Evolutionary conservation across 208 protist species (phyloP).

Genomic region (Leishmania major): DNA sequence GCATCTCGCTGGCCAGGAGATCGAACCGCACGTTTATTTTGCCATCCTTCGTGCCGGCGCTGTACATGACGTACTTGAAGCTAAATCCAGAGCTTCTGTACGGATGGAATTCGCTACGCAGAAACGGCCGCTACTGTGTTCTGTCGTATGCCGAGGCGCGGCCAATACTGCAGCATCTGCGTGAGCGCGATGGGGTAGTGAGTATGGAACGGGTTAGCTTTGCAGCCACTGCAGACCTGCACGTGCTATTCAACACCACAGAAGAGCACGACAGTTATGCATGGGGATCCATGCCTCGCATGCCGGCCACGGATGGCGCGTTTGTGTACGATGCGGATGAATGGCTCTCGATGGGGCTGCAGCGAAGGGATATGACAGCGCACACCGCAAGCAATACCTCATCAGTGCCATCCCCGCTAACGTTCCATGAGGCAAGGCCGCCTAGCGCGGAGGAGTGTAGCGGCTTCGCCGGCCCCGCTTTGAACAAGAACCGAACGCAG

Average conservation of each 20-base stretch:
- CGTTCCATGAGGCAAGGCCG: not conserved
- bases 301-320: not conserved
- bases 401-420: not conserved
- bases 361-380: not conserved
- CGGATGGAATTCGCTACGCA: conserved; percentile 24
- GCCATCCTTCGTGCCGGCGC: conserved; percentile 13
- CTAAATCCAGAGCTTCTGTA: conserved; percentile 15
- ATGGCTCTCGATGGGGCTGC: conserved; percentile 17
- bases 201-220: conserved; percentile 10
- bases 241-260: not conserved
- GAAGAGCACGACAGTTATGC: not conserved
- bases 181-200: not conserved
- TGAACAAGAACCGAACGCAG: not conserved
- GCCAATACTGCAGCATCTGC: conserved; percentile 8
- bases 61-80: conserved; percentile 2
- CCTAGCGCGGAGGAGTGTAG: not conserved
- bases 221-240: not conserved
- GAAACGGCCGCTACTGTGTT: conserved; percentile 17
- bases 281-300: conserved; percentile 8
- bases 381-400: not conserved
- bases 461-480: not conserved
- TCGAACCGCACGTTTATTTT: conserved; percentile 22
- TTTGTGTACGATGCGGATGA: conserved; percentile 13
- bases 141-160: conserved; percentile 22
- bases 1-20: conserved; percentile 12